Base-by-base conservation (phyloP, 1,284 basidiomycete species). In the Apiotrichum domesticum region DNA sequence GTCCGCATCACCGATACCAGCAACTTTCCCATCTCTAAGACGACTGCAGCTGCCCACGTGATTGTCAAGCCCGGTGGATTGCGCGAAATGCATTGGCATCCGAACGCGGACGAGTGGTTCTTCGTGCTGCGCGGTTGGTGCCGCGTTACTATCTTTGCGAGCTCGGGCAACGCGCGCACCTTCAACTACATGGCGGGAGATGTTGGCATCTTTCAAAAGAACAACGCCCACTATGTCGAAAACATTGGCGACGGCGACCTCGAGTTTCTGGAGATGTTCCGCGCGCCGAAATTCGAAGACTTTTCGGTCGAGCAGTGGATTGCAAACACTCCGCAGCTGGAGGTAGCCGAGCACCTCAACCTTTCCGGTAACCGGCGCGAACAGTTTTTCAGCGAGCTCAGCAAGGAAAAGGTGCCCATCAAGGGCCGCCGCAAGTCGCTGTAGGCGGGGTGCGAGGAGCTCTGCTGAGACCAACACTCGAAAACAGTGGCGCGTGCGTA, bases 141-240 rank as follows among this genome's bases (percentile, higher is more conserved):
- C 6, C 82, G 86, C 41, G 77, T 87, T 51, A 85, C 85, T 0
- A 74, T 86, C 45, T 87, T 87, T 64, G 85, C 84, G 2, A 77
- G 82, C 2, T 77, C 79, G 56, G 78, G 79, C 32, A 85, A 84
- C 56, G 84, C 87, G 1, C 72, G 83, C 46, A 88, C 86, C 0
- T 87, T 84, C 70, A 81, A 87, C 66, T 86, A 82, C 67, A 80
- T 83, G 75, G 76, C 81, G 51, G 85, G 85, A 21, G 85, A 87
- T 66, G 81, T 87, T 56, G 84, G 81, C 34, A 83, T 83, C 60
- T 68, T 59, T 39, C 72, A 83, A 8, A 82, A 57, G 47, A 61
- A 62, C 52, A 45, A 61, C 80, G 83, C 83, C 3, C 85, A 86
- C 66, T 87, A 84, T 63, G 79, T 87, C n/a, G 84, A 87, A 74